Percentiles rank a stretch among this genome's conserved stretches.
Conservation (phyloP, 192 early-diverging fungal species). For the Podila horticola region DNA sequence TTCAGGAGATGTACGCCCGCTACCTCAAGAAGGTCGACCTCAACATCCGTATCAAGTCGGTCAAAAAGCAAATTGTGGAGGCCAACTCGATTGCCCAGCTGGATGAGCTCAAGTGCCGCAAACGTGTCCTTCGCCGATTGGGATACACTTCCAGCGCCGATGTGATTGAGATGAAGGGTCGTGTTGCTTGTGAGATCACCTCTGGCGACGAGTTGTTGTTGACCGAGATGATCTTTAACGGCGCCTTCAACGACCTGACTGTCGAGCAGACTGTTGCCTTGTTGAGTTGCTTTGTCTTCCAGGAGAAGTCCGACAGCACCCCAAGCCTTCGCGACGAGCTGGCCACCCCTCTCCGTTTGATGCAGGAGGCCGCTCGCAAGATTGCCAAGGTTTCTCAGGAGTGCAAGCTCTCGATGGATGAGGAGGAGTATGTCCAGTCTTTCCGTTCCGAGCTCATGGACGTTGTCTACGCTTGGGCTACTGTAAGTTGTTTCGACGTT, state of each 20-base stretch:
- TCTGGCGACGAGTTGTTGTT: constrained; percentile 94
- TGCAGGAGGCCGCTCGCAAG: constrained; percentile 87
- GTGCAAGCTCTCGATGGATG: constrained; percentile 87
- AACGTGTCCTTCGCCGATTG: constrained; percentile 90
- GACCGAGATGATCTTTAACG: constrained; percentile 97
- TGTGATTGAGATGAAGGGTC: constrained; percentile 96
- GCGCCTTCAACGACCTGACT: constrained; percentile 93
- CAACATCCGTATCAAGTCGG: constrained; percentile 66
- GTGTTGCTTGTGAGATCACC: constrained; percentile 97
- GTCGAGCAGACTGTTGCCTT: constrained; percentile 88
- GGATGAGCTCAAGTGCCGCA: constrained; percentile 92
- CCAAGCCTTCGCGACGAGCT: constrained; percentile 79
- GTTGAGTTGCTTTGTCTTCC: constrained; percentile 92
- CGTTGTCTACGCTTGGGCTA: constrained; percentile 91
- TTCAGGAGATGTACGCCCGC: constrained; percentile 65
- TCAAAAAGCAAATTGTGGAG: constrained; percentile 78
- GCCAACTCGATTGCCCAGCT: constrained; percentile 88
- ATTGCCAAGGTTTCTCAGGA: constrained; percentile 90
- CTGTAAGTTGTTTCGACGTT: constrained; percentile 34
- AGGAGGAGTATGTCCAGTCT: constrained; percentile 87
- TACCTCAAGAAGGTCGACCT: constrained; percentile 77
- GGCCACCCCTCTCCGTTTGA: constrained; percentile 72
- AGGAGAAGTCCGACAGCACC: constrained; percentile 74
- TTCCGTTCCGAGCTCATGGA: constrained; percentile 95
- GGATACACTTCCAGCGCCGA: constrained; percentile 86